Conservation (phyloP, 192 early-diverging fungal species). For the Funneliformis mosseae region DNA sequence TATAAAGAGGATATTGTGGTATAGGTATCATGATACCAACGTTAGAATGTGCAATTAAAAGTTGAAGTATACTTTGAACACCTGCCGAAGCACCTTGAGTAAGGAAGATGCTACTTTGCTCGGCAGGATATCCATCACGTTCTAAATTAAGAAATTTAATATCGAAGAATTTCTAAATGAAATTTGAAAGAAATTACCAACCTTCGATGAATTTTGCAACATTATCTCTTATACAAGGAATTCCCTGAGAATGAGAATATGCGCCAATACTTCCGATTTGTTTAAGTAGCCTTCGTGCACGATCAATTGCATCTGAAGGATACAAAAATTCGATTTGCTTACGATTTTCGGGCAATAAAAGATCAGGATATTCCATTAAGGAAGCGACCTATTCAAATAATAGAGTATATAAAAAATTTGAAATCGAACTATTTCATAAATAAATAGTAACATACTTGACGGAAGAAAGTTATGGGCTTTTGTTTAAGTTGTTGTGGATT, state of each 20-base stretch:
- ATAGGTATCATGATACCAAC: conserved; percentile 99
- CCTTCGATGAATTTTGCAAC: conserved; percentile 88
- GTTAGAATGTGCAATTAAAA: conserved; percentile 72
- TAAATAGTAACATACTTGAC: conserved; percentile 69
- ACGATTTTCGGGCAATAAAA: conserved; percentile 66
- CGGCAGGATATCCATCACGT: conserved; percentile 88
- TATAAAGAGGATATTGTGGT: conserved; percentile 98
- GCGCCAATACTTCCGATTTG: conserved; percentile 81
- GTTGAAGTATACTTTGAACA: conserved; percentile 89
- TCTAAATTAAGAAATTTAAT: conserved; percentile 38
- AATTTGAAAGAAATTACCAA: background rate
- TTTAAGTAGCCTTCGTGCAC: conserved; percentile 75
- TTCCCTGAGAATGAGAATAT: conserved; percentile 95
- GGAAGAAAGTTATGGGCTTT: conserved; percentile 94
- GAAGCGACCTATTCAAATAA: conserved; percentile 69
- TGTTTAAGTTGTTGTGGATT: conserved; percentile 48
- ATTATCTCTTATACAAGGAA: conserved; percentile 77
- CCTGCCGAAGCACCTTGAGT: conserved; percentile 94
- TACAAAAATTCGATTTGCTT: conserved; percentile 59
- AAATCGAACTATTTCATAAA: conserved; percentile 4
- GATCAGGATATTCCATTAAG: conserved; percentile 86
- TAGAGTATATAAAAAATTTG: conserved; percentile 8
- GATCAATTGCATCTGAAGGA: conserved; percentile 82
- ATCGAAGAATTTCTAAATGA: background rate
- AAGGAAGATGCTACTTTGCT: conserved; percentile 86